phyloP scores from a whole-genome alignment of 352 stramenopile species.

The Globisporangium paddicum region DNA sequence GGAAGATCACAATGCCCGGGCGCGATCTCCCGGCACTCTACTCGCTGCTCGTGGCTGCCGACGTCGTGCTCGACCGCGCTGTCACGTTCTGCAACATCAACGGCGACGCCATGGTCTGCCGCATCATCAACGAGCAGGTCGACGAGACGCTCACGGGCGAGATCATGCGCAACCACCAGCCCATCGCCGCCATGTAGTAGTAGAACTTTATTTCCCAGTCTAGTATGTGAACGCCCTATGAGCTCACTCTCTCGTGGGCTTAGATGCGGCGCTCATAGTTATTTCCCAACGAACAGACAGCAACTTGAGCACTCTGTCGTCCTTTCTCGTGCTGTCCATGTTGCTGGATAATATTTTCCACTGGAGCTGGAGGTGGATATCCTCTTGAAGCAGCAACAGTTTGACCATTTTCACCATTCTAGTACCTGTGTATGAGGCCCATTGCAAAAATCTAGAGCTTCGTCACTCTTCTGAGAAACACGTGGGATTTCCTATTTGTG shows the following conservation, averaged over 20 bases:
- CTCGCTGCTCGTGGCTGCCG: constrained; percentile 53
- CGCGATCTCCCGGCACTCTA: constrained; percentile 52
- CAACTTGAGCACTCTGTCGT: background rate
- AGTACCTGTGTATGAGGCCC: background rate
- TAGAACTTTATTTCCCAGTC: background rate
- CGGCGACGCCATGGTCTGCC: constrained; percentile 63
- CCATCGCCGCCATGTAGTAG: constrained; percentile 16
- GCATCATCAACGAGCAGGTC: constrained; percentile 62
- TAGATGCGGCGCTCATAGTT: background rate
- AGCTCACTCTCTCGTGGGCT: background rate
- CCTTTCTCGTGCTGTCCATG: background rate
- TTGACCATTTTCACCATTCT: background rate
- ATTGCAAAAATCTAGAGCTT: background rate
- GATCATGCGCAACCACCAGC: constrained; percentile 19
- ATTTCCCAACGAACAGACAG: background rate
- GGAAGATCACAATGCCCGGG: constrained; percentile 59
- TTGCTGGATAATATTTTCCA: too few species aligned
- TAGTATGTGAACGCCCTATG: background rate
- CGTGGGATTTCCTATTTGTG: background rate
- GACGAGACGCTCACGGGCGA: constrained; percentile 13
- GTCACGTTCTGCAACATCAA: constrained; percentile 76
- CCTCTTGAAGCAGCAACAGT: too few species aligned
- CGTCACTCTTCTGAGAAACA: constrained; percentile 3
- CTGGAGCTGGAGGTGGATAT: too few species aligned
- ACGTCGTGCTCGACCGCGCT: constrained; percentile 71